Conservation (phyloP, 495 filamentous ascomycete species). For the Aspergillus avenaceus region DNA sequence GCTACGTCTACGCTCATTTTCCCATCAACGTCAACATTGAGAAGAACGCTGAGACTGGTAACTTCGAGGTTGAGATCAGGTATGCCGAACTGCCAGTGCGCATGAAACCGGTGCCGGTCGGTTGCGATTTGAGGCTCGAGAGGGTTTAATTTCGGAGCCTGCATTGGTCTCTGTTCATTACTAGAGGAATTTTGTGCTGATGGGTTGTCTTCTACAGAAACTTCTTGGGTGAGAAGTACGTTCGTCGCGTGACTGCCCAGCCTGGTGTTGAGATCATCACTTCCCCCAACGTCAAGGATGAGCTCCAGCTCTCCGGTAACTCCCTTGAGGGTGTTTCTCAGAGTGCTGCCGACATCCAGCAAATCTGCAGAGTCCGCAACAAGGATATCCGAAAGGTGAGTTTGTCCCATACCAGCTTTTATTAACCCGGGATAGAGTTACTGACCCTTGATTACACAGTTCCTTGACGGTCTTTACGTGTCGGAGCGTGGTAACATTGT, state of each 20-base stretch:
- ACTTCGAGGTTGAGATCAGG: constrained; percentile 93
- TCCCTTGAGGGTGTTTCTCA: constrained; percentile 95
- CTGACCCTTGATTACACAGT: constrained; percentile 56
- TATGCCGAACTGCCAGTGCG: constrained; percentile 44
- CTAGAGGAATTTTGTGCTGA: constrained; percentile 11
- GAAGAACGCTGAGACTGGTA: constrained; percentile 87
- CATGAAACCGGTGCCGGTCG: neutral
- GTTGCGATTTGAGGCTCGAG: neutral
- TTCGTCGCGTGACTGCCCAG: constrained; percentile 84
- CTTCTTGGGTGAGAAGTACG: constrained; percentile 99
- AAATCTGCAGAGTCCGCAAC: constrained; percentile 97
- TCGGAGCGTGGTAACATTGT: constrained; percentile 93
- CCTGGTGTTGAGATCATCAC: constrained; percentile 83
- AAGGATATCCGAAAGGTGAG: constrained; percentile 99
- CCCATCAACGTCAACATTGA: constrained; percentile 99
- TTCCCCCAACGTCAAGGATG: constrained; percentile 92
- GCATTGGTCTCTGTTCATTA: neutral
- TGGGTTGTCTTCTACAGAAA: constrained; percentile 56
- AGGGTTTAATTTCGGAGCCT: neutral
- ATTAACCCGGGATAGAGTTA: too few relatives aligned
- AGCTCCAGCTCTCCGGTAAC: constrained; percentile 89
- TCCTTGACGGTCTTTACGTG: constrained; percentile 99
- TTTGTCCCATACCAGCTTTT: constrained; percentile 1
- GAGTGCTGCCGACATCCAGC: constrained; percentile 97
- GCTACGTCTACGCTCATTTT: constrained; percentile 99